These are phyloP conservation scores for Arabidopsis suecica DNA, from an alignment of 345 rosid species.

Conservation along the genomic window DNA sequence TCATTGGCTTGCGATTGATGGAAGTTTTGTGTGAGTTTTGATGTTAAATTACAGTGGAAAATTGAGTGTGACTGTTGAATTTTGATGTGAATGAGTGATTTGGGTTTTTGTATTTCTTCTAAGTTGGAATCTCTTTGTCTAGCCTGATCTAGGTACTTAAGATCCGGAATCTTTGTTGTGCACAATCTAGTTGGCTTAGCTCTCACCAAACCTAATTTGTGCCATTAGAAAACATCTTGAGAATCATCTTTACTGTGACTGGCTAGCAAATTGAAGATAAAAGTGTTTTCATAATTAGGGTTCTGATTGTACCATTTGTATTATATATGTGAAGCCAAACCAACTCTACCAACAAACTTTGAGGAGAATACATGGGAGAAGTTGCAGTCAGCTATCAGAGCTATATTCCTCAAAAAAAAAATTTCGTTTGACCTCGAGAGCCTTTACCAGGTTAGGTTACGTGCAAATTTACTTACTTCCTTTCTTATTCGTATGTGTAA, in stretches of 20 bases:
- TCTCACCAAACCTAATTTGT: not conserved
- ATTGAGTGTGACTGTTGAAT: conserved; percentile 2
- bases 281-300: conserved; percentile 11
- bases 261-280: not conserved
- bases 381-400: conserved; percentile 88
- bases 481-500: conserved; percentile 17
- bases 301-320: conserved; percentile 28
- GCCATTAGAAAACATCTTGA: not conserved
- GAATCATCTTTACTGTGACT: conserved; percentile 8
- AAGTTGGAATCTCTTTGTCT: conserved; percentile 1
- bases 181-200: not conserved
- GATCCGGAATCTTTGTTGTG: conserved; percentile 17
- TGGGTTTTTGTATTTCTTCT: not conserved
- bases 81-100: conserved; percentile 24
- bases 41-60: not conserved
- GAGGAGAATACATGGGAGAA: conserved; percentile 94
- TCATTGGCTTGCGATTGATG: conserved; percentile 23
- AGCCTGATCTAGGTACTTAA: conserved; percentile 2
- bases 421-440: conserved; percentile 76
- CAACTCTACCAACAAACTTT: conserved; percentile 75
- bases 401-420: conserved; percentile 85
- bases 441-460: conserved; percentile 73
- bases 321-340: conserved; percentile 64
- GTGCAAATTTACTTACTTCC: conserved; percentile 5
- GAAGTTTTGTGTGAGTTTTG: conserved; percentile 1